Evolutionary conservation across 2,329 filamentous ascomycete genomes (phyloP).

Genomic region (Arthroderma sp.): DNA sequence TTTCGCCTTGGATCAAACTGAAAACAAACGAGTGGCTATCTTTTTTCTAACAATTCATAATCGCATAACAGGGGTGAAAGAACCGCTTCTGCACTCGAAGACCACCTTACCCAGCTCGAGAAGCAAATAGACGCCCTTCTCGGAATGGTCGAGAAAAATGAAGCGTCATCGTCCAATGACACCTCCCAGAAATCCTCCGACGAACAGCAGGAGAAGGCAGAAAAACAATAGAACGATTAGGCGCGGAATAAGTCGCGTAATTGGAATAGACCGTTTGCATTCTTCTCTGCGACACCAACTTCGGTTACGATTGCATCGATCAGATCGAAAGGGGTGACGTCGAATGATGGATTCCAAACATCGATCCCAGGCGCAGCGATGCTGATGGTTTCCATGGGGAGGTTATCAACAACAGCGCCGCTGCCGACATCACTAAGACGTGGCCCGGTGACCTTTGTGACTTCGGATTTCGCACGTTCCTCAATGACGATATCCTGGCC

Average conservation of each 20-base stretch:
- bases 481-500: constrained; percentile 81
- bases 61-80: constrained; percentile 36
- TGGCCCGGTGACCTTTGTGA: constrained; percentile 73
- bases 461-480: constrained; percentile 65
- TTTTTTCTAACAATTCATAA: neutral
- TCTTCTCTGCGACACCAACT: constrained; percentile 72
- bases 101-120: constrained; percentile 41
- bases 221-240: neutral
- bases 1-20: no score
- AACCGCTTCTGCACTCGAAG: constrained; percentile 42
- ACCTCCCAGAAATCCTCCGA: constrained; percentile 1
- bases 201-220: constrained; percentile 1
- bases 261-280: constrained; percentile 54
- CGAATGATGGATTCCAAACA: constrained; percentile 96
- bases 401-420: constrained; percentile 41
- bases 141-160: constrained; percentile 12
- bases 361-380: constrained; percentile 64
- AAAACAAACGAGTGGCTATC: no score
- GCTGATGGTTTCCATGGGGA: constrained; percentile 50
- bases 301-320: constrained; percentile 95
- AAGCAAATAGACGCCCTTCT: constrained; percentile 34
- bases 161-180: neutral
- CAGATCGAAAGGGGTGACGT: constrained; percentile 75
- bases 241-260: constrained; percentile 22
- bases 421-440: constrained; percentile 41